Base-by-base conservation (phyloP, 352 stramenopile species). In the Globisporangium takayamanum region DNA sequence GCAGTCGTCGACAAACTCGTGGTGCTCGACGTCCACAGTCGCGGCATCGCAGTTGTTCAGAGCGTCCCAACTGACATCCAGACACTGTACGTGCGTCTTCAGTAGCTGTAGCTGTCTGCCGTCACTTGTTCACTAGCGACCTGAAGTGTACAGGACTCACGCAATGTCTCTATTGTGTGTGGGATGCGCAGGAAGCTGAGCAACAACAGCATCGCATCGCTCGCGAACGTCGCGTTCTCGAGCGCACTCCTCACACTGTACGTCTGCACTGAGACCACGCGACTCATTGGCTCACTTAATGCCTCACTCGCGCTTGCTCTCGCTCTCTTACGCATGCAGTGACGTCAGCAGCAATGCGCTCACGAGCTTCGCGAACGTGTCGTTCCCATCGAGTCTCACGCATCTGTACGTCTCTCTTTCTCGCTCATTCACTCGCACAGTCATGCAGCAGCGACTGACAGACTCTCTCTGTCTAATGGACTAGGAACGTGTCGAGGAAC, bases 401-500 rank as follows among this genome's bases (percentile, higher is more conserved):
- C 28, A 25, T 26, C 33, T 63, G 57, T 63, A 30, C 7, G 48
- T 36, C 30, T 6, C 44, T 37, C 16, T 7, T 22, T 4, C n/a
- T 52, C 26, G 22, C 25, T 16, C 14, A n/a, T 2, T 22, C 28
- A 39, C 26, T 53, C 33, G 7, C 48, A n/a, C 22, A n/a, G n/a
- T n/a, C n/a, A n/a, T n/a, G n/a, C n/a, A n/a, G n/a, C 20, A 15
- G n/a, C 44, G 3, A 33, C 45, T 33, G n/a, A 33, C 22, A 30
- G 10, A 5, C 20, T 10, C 45, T 50, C 39, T 5, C 39, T 45
- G 6, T 16, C 22, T 3, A 15, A 26, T 20, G n/a, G n/a, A n/a
- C n/a, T 16, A 81, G 72, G 33, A 68, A 78, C 48, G 37, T 77
- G 36, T 81, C 72, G 25, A 61, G 57, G 6, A 81, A 81, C 22